A percentile compares a stretch with the other conserved stretches of the same genome.
phyloP scores from a whole-genome alignment of 768 basidiomycete species.

The Phylloporus sp. region DNA sequence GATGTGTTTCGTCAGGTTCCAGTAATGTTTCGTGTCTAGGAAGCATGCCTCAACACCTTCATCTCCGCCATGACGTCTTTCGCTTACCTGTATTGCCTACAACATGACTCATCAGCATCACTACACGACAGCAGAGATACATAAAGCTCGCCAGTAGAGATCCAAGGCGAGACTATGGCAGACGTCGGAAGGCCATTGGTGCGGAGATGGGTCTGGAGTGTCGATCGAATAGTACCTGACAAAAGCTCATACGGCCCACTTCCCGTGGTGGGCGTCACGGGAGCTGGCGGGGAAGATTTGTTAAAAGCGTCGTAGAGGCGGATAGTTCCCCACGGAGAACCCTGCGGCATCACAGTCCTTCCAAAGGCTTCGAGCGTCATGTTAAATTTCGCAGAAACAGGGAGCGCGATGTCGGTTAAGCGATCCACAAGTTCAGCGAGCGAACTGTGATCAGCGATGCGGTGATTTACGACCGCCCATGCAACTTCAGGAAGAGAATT shows the following conservation, averaged over 20 bases:
- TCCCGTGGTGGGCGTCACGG: slow-evolving; percentile 36
- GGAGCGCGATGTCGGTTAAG: slow-evolving; percentile 7
- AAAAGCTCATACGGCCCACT: slow-evolving; percentile 37
- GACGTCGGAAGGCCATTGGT: slow-evolving; percentile 19
- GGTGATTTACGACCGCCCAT: slow-evolving; percentile 33
- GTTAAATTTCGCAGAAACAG: slow-evolving; percentile 33
- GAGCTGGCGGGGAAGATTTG: slow-evolving; percentile 36
- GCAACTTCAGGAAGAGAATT: slow-evolving; percentile 44
- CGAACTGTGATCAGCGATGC: slow-evolving; percentile 32
- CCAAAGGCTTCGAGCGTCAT: slow-evolving; percentile 41
- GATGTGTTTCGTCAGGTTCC: slow-evolving; percentile 43
- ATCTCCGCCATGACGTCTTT: slow-evolving; percentile 16
- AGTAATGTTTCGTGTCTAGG: slow-evolving; percentile 42
- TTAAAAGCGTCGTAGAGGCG: slow-evolving; percentile 35
- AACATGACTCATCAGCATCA: slow-evolving; percentile 1
- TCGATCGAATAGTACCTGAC: slow-evolving; percentile 40
- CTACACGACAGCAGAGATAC: neutral
- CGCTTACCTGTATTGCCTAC: slow-evolving; percentile 24
- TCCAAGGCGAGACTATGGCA: slow-evolving; percentile 35
- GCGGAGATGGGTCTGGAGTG: slow-evolving; percentile 31
- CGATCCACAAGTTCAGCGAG: slow-evolving; percentile 7
- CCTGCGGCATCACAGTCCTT: slow-evolving; percentile 19
- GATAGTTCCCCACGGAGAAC: slow-evolving; percentile 33
- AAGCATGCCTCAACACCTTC: slow-evolving; percentile 15
- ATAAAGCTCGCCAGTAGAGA: slow-evolving; percentile 15